These are phyloP conservation scores for Saccharomyces hybrid DNA, from an alignment of 1,139 yeast species.

Conservation along the genomic window DNA sequence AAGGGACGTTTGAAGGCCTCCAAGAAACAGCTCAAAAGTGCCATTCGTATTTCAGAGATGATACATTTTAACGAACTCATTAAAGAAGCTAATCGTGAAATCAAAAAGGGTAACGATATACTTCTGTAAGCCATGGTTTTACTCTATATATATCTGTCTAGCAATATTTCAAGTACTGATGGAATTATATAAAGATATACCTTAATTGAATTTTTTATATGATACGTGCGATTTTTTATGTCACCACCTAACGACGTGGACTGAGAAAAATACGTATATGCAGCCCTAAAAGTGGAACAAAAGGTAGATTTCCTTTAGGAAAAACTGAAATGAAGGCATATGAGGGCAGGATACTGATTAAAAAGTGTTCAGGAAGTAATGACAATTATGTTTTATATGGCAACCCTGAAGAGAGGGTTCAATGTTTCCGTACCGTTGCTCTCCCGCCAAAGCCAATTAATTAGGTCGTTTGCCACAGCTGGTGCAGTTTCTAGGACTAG, in stretches of 20 bases:
- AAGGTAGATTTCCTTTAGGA: neutral
- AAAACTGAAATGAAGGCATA: neutral
- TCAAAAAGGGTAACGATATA: slow-evolving; percentile 33
- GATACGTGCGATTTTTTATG: neutral
- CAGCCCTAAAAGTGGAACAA: neutral
- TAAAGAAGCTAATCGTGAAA: slow-evolving; percentile 56
- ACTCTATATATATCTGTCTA: neutral
- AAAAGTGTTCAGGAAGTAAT: neutral
- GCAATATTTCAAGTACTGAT: slow-evolving; percentile 2
- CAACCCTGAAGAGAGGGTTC: slow-evolving; percentile 13
- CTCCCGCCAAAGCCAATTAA: neutral
- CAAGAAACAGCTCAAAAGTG: slow-evolving; percentile 52
- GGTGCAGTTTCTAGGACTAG: neutral
- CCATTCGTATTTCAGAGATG: slow-evolving; percentile 60
- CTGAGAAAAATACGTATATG: neutral
- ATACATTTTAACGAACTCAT: slow-evolving; percentile 59
- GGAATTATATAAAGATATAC: too few species aligned
- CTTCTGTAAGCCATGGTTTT: neutral
- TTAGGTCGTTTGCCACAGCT: neutral
- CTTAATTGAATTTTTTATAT: too few species aligned
- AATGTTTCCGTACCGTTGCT: slow-evolving; percentile 10
- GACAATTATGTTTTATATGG: neutral
- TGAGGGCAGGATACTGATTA: neutral
- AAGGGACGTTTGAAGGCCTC: slow-evolving; percentile 39
- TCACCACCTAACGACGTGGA: neutral